A percentile compares a stretch with the other conserved stretches of the same genome.
phyloP scores from a whole-genome alignment of 192 early-diverging fungal genomes.

The Dimargaris cristalligena region DNA sequence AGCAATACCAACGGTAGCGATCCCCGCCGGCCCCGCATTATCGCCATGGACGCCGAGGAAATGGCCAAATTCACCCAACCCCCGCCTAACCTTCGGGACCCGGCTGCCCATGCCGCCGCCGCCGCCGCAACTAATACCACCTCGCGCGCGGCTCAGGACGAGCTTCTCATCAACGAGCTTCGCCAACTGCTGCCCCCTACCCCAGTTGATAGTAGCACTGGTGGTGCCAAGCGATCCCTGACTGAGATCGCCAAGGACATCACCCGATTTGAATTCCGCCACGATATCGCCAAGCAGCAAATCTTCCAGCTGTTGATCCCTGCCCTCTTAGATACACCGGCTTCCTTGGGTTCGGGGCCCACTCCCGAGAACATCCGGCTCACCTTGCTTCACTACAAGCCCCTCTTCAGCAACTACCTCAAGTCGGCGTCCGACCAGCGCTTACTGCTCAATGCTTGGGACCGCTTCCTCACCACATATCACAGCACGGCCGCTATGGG shows the following conservation, averaged over 20 bases:
- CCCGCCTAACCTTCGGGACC: slow-evolving; percentile 15
- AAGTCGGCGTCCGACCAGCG: slow-evolving; percentile 22
- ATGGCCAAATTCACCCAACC: slow-evolving; percentile 20
- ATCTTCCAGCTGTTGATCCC: slow-evolving; percentile 47
- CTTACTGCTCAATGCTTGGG: slow-evolving; percentile 27
- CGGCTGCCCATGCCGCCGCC: no score
- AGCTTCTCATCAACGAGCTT: slow-evolving; percentile 19
- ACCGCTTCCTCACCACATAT: no score
- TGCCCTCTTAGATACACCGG: slow-evolving; percentile 35
- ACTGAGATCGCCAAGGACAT: slow-evolving; percentile 59
- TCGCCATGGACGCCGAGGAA: slow-evolving; percentile 21
- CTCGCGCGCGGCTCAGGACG: slow-evolving; percentile 16
- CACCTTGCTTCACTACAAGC: slow-evolving; percentile 12
- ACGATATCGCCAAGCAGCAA: slow-evolving; percentile 64
- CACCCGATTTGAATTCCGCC: slow-evolving; percentile 67
- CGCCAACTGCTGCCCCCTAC: slow-evolving; percentile 14
- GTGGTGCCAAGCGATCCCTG: slow-evolving; percentile 13
- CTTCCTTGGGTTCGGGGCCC: slow-evolving; percentile 17
- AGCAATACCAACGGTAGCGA: slow-evolving; percentile 14
- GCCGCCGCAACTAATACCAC: slow-evolving; percentile 8
- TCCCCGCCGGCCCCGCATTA: slow-evolving; percentile 26
- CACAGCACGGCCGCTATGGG: slow-evolving; percentile 18
- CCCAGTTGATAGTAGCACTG: slow-evolving; percentile 10
- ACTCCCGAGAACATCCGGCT: slow-evolving; percentile 10
- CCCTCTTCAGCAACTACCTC: slow-evolving; percentile 21